Conservation (phyloP, 495 filamentous ascomycete species). For the Diplogelasinospora grovesii region DNA sequence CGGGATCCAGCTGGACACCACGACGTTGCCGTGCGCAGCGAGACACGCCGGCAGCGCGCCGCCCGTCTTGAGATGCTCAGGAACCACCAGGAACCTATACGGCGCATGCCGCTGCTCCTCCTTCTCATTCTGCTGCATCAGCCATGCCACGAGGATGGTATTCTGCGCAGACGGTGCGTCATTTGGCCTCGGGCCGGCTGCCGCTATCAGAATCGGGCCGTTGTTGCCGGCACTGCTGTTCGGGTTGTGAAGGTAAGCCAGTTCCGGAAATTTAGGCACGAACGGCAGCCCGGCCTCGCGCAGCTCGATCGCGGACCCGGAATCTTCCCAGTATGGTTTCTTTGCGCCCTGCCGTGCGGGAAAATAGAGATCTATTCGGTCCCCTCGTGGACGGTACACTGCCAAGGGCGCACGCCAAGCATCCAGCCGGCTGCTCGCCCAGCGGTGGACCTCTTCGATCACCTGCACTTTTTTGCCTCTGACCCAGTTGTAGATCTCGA, state of each 20-base stretch:
- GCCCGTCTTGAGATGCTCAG: constrained; percentile 18
- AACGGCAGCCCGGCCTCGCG: constrained; percentile 17
- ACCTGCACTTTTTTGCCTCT: constrained; percentile 24
- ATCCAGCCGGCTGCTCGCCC: constrained; percentile 19
- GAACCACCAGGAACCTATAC: constrained; percentile 18
- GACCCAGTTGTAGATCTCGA: constrained; percentile 26
- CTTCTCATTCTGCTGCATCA: constrained; percentile 10
- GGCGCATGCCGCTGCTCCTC: constrained; percentile 17
- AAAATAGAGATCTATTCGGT: constrained; percentile 25
- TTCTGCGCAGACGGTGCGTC: constrained; percentile 12
- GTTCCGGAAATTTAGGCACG: constrained; percentile 24
- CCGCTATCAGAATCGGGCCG: constrained; percentile 19
- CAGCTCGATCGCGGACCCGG: constrained; percentile 20
- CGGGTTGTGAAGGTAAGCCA: no score
- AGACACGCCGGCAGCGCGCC: constrained; percentile 18
- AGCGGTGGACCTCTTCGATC: constrained; percentile 26
- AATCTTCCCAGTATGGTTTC: constrained; percentile 20
- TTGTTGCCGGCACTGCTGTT: no score
- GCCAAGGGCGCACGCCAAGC: constrained; percentile 19
- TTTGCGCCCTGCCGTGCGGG: constrained; percentile 14
- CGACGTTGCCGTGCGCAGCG: constrained; percentile 14
- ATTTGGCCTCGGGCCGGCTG: constrained; percentile 20
- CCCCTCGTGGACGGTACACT: constrained; percentile 20
- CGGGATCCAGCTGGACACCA: constrained; percentile 27
- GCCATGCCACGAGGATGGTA: constrained; percentile 24